These are phyloP conservation scores for Aegilops tauschii DNA, from an alignment of 176 grass and related monocot genomes.

Conservation along the genomic window DNA sequence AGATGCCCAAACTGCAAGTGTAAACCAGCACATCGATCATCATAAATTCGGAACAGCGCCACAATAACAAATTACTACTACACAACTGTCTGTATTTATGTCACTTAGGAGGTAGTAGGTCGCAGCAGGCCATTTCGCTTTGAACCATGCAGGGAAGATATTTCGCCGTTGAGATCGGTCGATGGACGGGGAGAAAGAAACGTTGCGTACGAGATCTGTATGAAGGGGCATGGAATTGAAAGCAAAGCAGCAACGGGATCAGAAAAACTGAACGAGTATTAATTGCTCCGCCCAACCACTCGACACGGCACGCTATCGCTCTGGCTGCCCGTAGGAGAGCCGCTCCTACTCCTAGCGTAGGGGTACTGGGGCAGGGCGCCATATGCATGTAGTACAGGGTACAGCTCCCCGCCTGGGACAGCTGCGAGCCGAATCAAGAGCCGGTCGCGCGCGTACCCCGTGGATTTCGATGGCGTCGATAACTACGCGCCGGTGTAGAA, in stretches of 20 bases:
- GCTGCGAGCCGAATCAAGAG: slow-evolving; percentile 14
- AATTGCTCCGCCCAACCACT: slow-evolving; percentile 20
- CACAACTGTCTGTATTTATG: slow-evolving; percentile 48
- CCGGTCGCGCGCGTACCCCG: not conserved
- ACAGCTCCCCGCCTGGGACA: not conserved
- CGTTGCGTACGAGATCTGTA: not conserved
- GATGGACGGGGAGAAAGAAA: not conserved
- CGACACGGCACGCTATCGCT: not conserved
- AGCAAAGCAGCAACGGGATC: not conserved
- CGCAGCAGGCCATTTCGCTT: not conserved
- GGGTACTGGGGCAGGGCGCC: not conserved
- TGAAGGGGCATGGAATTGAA: slow-evolving; percentile 3
- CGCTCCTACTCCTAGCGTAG: too few species aligned
- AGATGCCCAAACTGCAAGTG: not conserved
- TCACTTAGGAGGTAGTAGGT: slow-evolving; percentile 18
- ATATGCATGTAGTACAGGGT: not conserved
- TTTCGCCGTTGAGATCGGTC: not conserved
- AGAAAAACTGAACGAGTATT: slow-evolving; percentile 20
- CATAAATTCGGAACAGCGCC: slow-evolving; percentile 39
- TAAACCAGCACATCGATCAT: not conserved
- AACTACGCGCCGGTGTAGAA: not conserved
- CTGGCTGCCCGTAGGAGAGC: not conserved
- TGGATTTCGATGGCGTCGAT: slow-evolving; percentile 1
- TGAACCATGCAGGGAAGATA: not conserved
- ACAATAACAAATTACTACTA: not conserved